phyloP scores from a whole-genome alignment of 163 green algal genomes.

The Dunaliella salina region DNA sequence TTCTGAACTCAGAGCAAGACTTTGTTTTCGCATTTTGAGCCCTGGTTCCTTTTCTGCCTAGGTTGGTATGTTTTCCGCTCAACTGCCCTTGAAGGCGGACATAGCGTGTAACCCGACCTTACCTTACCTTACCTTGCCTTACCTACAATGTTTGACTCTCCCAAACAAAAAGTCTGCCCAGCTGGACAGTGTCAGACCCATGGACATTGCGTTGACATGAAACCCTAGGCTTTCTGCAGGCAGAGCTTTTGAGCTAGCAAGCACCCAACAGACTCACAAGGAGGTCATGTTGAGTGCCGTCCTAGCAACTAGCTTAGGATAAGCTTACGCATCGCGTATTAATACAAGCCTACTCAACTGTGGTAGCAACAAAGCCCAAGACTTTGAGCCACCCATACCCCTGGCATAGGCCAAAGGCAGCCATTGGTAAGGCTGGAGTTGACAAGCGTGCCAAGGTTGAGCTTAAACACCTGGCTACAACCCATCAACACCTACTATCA shows the following conservation, averaged over 20 bases:
- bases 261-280: slow-evolving; percentile 3
- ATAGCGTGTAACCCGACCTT: too few species aligned
- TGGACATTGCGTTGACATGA: background rate
- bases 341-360: slow-evolving; percentile 47
- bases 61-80: too few species aligned
- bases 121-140: too few species aligned
- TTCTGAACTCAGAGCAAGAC: too few species aligned
- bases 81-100: too few species aligned
- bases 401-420: background rate
- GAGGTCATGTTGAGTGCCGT: slow-evolving; percentile 2
- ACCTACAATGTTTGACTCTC: too few species aligned
- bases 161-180: too few species aligned
- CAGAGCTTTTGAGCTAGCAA: slow-evolving; percentile 36
- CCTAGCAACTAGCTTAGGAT: slow-evolving; percentile 31
- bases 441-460: slow-evolving; percentile 3
- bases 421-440: slow-evolving; percentile 10
- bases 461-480: slow-evolving; percentile 16
- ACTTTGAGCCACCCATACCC: background rate
- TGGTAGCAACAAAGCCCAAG: background rate
- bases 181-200: too few species aligned
- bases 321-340: slow-evolving; percentile 53
- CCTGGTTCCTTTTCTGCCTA: too few species aligned
- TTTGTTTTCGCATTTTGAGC: too few species aligned
- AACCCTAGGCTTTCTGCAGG: slow-evolving; percentile 37
- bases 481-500: slow-evolving; percentile 29